These are phyloP conservation scores for Tetrastigma voinierianum DNA, from an alignment of 164 flowering plant species.

Conservation along the genomic window DNA sequence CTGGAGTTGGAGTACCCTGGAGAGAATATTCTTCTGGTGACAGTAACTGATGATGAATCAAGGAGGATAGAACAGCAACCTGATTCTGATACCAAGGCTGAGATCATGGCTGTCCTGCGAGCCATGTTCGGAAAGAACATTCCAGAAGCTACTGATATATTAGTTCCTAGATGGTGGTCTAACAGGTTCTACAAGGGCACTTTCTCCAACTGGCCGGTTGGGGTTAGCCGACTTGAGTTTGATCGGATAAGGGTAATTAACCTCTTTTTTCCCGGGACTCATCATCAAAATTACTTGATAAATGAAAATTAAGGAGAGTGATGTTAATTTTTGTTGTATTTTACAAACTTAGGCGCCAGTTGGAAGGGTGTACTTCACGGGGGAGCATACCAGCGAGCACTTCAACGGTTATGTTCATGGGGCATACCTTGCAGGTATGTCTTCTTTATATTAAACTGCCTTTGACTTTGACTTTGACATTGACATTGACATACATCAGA, in stretches of 20 bases:
- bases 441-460: no score
- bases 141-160: slow-evolving; percentile 68
- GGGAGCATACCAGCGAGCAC: slow-evolving; percentile 87
- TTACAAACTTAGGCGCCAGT: slow-evolving; percentile 65
- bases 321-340: neutral
- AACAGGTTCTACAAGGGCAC: slow-evolving; percentile 84
- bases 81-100: slow-evolving; percentile 65
- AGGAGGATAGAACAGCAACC: slow-evolving; percentile 84
- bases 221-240: no score
- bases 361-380: slow-evolving; percentile 76
- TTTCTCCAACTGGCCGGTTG: no score
- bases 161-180: slow-evolving; percentile 97
- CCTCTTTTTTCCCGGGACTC: no score
- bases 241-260: slow-evolving; percentile 36
- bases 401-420: slow-evolving; percentile 94
- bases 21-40: slow-evolving; percentile 85
- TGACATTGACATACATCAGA: no score
- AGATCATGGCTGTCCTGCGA: slow-evolving; percentile 81
- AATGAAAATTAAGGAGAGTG: no score
- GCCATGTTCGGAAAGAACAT: slow-evolving; percentile 85
- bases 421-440: slow-evolving; percentile 79
- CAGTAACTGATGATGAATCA: slow-evolving; percentile 87
- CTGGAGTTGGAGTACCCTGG: slow-evolving; percentile 96
- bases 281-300: no score
- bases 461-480: no score